A percentile compares a stretch with the other conserved stretches of the same genome.
These are phyloP conservation scores for Alternaria burnsii DNA, from an alignment of 2,329 filamentous ascomycete species.

Conservation along the genomic window DNA sequence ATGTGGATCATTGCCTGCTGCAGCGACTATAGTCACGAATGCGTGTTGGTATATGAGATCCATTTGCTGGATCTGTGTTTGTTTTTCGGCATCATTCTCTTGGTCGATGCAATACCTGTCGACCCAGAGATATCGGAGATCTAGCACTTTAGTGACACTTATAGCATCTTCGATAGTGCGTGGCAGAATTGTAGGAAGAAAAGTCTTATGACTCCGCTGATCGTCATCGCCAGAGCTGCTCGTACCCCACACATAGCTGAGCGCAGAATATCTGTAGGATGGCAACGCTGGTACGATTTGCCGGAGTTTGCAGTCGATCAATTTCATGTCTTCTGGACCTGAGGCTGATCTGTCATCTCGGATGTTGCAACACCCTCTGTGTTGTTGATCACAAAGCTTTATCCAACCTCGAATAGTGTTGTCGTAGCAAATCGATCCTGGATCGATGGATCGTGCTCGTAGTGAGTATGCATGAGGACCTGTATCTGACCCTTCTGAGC, in stretches of 20 bases:
- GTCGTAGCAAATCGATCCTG: background rate
- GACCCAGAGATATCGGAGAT: background rate
- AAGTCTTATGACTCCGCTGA: fast-evolving
- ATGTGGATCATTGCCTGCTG: background rate
- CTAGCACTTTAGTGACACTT: background rate
- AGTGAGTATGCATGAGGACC: fast-evolving
- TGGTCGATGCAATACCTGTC: background rate
- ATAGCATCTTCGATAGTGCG: background rate
- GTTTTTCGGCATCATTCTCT: background rate
- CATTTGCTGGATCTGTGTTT: background rate
- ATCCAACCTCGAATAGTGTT: background rate
- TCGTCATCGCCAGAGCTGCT: background rate
- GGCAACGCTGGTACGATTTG: background rate
- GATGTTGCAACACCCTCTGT: background rate
- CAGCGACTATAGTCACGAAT: background rate
- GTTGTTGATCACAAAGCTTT: background rate
- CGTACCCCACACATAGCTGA: background rate
- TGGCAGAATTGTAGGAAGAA: background rate
- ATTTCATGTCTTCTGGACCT: background rate
- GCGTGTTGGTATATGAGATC: background rate
- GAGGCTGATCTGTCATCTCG: too few species aligned
- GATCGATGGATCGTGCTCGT: background rate
- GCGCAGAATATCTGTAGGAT: background rate
- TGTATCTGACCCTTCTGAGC: background rate
- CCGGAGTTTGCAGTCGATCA: background rate